Evolutionary conservation across 371 early-diverging fungal genomes (phyloP), one percentile per base, ranked within the genome.

Genomic region (Mucor indicus): DNA sequence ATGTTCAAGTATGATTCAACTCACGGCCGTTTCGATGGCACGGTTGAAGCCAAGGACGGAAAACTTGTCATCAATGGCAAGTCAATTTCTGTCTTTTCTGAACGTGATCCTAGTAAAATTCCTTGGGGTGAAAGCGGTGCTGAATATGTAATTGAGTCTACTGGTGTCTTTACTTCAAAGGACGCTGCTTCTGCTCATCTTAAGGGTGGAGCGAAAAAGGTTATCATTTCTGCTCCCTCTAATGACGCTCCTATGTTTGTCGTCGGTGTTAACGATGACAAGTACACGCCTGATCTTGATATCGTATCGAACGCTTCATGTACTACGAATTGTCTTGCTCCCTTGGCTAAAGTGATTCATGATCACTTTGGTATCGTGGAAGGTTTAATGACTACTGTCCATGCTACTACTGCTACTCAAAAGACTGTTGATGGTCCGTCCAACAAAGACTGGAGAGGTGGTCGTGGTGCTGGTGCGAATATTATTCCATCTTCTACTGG

Each of bases 401-500:
- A 99, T 79, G 92, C 99, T 53, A 84, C 89, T 62, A 99, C 99
- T 41, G 97, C 96, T 53, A 96, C 99, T 69, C 99, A 99, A 70
- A 96, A 96, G 86, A 97, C 96, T 53, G 98, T 99, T 50, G 99
- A 99, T 80, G 93, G 94, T 52, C 96, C 96, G 38, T 93, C 96
- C 21, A 88, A 86, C 65, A 96, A 95, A 83, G 95, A 96, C 85
- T 94, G 95, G 93, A 85, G 97, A 53, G 79, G 87, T 55, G 95
- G 98, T 52, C 92, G 99, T 83, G 93, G 95, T 57, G 95, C 96
- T 39, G 77, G 87, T 70, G 72, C 75, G 52, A 99, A 99, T 89
- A 98, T 99, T 72, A 99, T 99, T 79, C 99, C 99, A 22, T 92
- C 98, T 51, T 87, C 93, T 55, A 99, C 99, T 49, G 99, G 99